Evolutionary conservation across 129 eudicot genomes (phyloP).

Genomic region (Helianthus tuberosus): DNA sequence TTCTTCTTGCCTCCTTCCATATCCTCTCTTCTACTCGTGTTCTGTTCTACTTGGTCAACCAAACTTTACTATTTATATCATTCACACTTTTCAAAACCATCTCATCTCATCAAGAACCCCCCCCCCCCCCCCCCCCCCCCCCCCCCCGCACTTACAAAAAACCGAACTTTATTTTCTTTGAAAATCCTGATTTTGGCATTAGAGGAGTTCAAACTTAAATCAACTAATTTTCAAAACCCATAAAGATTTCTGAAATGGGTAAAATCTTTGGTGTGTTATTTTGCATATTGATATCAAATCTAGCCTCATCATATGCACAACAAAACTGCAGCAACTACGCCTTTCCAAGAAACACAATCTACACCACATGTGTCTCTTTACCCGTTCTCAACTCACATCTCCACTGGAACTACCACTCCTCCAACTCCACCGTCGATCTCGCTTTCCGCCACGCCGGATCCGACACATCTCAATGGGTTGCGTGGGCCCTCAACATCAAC

Average conservation of each 20-base stretch:
- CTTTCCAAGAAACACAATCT: conserved; percentile 47
- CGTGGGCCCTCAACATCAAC: conserved; percentile 66
- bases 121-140: too few species aligned
- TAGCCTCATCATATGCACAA: conserved; percentile 32
- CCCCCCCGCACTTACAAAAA: too few species aligned
- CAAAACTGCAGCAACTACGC: conserved; percentile 42
- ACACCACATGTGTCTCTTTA: conserved; percentile 47
- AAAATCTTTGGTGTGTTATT: conserved; percentile 28
- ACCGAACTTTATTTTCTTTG: too few species aligned
- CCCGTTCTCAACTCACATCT: conserved; percentile 58
- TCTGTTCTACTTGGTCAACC: not conserved
- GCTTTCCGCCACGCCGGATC: conserved; percentile 60
- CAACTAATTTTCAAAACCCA: not conserved
- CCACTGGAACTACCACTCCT: conserved; percentile 66
- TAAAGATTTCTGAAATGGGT: conserved; percentile 29
- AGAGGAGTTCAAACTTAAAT: too few species aligned
- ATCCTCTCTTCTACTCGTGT: conserved; percentile 13
- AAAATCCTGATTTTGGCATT: too few species aligned
- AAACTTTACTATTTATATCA: conserved; percentile 30
- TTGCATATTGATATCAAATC: conserved; percentile 27
- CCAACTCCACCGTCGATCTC: conserved; percentile 58
- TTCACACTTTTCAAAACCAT: conserved; percentile 20
- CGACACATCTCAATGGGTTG: conserved; percentile 63
- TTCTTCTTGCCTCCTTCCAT: conserved; percentile 40
- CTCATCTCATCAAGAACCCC: not conserved